Percentiles rank a stretch among this genome's conserved stretches.
Evolutionary conservation across 2,329 filamentous ascomycete species (phyloP).

Genomic region (Penicillium sp.): DNA sequence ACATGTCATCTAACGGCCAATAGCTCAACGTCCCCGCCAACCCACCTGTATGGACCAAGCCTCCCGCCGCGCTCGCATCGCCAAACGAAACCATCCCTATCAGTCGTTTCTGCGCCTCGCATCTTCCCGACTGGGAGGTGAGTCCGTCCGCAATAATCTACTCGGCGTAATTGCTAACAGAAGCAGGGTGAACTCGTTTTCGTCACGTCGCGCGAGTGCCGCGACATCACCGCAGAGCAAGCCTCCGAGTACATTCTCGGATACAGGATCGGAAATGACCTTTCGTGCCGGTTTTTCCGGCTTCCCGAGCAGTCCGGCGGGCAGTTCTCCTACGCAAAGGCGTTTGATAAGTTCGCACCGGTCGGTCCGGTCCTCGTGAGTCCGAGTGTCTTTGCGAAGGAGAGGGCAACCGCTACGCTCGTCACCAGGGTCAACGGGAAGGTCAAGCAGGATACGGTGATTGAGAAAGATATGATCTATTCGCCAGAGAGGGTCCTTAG

Average conservation of each 20-base stretch:
- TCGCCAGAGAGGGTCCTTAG: slow-evolving; percentile 42
- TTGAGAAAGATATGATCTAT: slow-evolving; percentile 49
- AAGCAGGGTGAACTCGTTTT: slow-evolving; percentile 9
- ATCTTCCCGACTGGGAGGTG: slow-evolving; percentile 11
- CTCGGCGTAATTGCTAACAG: neutral
- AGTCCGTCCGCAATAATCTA: neutral
- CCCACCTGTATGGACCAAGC: slow-evolving; percentile 11
- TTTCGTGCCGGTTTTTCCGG: slow-evolving; percentile 31
- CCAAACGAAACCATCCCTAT: slow-evolving; percentile 5
- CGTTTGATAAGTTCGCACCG: slow-evolving; percentile 47
- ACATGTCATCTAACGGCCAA: slow-evolving; percentile 2
- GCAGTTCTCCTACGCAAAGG: slow-evolving; percentile 44
- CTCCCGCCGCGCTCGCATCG: neutral
- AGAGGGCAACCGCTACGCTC: neutral
- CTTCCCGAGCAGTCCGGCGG: slow-evolving; percentile 21
- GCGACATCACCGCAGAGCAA: slow-evolving; percentile 7
- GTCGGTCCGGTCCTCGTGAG: slow-evolving; percentile 44
- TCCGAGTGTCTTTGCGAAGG: slow-evolving; percentile 16
- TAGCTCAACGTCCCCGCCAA: slow-evolving; percentile 9
- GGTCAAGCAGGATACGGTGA: slow-evolving; percentile 43
- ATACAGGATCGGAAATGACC: slow-evolving; percentile 22
- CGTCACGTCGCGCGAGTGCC: slow-evolving; percentile 8
- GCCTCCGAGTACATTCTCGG: slow-evolving; percentile 11
- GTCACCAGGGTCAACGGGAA: slow-evolving; percentile 46
- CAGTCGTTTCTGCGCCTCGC: slow-evolving; percentile 8